Conservation (phyloP, 768 basidiomycete genomes). For the Termitomyces sp. region DNA sequence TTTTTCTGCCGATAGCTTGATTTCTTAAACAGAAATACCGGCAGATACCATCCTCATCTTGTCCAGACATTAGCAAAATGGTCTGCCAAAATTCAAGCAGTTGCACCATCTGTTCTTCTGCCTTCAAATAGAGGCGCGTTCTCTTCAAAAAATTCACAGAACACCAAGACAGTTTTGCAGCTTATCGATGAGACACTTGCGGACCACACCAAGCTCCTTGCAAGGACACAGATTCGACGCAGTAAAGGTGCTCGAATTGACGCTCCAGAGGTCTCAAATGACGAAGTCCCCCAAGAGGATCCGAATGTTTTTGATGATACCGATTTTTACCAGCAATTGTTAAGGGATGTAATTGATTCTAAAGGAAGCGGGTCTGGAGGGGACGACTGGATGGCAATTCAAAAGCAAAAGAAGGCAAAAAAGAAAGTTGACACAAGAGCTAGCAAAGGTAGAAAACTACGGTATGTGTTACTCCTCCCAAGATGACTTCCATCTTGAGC, state of each 20-base stretch:
- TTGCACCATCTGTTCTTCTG: slow-evolving; percentile 71
- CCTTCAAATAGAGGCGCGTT: slow-evolving; percentile 71
- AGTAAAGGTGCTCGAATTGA: slow-evolving; percentile 41
- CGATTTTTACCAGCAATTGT: slow-evolving; percentile 89
- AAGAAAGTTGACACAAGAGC: slow-evolving; percentile 94
- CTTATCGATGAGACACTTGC: slow-evolving; percentile 70
- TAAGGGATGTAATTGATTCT: slow-evolving; percentile 88
- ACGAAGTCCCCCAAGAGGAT: slow-evolving; percentile 28
- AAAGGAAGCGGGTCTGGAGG: slow-evolving; percentile 35
- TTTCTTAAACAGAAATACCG: not conserved
- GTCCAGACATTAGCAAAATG: slow-evolving; percentile 85
- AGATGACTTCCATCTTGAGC: not conserved
- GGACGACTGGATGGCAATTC: slow-evolving; percentile 59
- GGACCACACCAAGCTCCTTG: slow-evolving; percentile 53
- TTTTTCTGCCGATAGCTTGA: not conserved
- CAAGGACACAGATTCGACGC: slow-evolving; percentile 56
- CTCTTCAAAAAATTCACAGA: slow-evolving; percentile 46
- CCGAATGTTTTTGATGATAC: slow-evolving; percentile 75
- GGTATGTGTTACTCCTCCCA: slow-evolving; percentile 38
- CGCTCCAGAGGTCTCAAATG: slow-evolving; percentile 24
- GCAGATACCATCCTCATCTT: slow-evolving; percentile 59
- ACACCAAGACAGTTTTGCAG: slow-evolving; percentile 60
- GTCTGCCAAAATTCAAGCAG: slow-evolving; percentile 94
- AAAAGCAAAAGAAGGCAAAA: slow-evolving; percentile 68
- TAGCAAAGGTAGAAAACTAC: slow-evolving; percentile 90